Evolutionary conservation across 108 stramenopile species (phyloP), one percentile per base, ranked within the genome.

Genomic region (Discostella stelligeroides): DNA sequence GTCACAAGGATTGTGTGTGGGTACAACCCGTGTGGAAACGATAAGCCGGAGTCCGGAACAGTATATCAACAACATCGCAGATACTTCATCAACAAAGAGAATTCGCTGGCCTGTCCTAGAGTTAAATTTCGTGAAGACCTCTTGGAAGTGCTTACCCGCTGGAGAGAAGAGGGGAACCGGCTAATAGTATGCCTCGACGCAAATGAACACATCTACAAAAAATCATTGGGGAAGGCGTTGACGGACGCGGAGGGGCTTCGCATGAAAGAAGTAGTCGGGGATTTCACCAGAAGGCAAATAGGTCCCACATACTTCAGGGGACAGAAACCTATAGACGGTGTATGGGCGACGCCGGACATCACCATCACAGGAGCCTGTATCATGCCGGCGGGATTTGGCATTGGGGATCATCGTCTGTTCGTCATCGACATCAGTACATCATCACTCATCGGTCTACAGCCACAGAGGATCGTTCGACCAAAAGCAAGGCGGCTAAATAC

Each of bases 341-440:
- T 67, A 5, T 67, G 53, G 53, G 39, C 51, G 5, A 55, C 53
- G 0, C 21, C 38, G 2, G 53, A 67, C 28, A 55, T 67, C 0
- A 2, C 0, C 2, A n/a, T 67, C 2, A 28, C 39, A 1, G 40
- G 41, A 17, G 66, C 54, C 0, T 67, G 66, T 15, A 37, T 40
- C 4, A 56, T 67, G 38, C 66, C 66, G n/a, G 66, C 40, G 4
- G 66, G 66, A 18, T 67, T 13, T 67, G 54, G 41, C 1, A 54
- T 67, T 10, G 66, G 66, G 17, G 66, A 67, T 20, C 66, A 67
- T 27, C 30, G 40, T 0, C 0, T 67, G 1, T 67, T 67, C 43
- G 50, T 39, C 2, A 40, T 66, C 1, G 66, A 66, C 25, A 39
- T 66, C 39, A 12, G 3, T 11, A 20, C 28, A n/a, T 24, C 4